phyloP scores from a whole-genome alignment of 805 yeast species.

The Spathaspora hagerdaliae region DNA sequence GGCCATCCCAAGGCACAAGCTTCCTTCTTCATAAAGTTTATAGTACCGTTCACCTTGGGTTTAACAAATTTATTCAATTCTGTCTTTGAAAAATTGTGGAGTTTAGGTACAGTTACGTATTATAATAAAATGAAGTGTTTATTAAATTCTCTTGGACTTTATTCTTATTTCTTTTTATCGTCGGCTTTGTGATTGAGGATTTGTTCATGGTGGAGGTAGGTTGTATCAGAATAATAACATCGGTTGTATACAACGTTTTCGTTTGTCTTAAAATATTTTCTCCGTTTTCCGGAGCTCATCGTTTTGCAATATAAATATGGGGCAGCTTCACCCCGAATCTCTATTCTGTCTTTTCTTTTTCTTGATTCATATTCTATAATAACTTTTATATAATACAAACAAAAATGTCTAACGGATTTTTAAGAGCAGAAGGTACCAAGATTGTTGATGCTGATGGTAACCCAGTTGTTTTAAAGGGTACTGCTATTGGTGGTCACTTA shows the following conservation, averaged over 20 bases:
- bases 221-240: no score
- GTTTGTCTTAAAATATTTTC: no score
- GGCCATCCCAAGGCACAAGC: neutral
- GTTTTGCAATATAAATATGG: neutral
- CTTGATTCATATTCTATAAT: neutral
- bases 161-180: no score
- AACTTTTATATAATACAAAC: neutral
- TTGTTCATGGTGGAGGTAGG: no score
- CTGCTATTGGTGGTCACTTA: slow-evolving; percentile 48
- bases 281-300: no score
- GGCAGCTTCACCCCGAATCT: neutral
- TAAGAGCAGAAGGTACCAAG: slow-evolving; percentile 43
- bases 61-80: no score
- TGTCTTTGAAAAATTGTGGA: no score
- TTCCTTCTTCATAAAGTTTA: neutral
- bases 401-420: slow-evolving; percentile 16
- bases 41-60: neutral
- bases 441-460: slow-evolving; percentile 40
- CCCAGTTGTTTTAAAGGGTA: slow-evolving; percentile 42
- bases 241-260: no score
- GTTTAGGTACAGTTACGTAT: no score
- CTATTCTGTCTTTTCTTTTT: neutral
- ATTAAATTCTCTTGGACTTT: no score
- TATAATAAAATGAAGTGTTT: no score
- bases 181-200: no score